phyloP scores from a whole-genome alignment of 305 asterid genomes.

The Fraxinus ornus region DNA sequence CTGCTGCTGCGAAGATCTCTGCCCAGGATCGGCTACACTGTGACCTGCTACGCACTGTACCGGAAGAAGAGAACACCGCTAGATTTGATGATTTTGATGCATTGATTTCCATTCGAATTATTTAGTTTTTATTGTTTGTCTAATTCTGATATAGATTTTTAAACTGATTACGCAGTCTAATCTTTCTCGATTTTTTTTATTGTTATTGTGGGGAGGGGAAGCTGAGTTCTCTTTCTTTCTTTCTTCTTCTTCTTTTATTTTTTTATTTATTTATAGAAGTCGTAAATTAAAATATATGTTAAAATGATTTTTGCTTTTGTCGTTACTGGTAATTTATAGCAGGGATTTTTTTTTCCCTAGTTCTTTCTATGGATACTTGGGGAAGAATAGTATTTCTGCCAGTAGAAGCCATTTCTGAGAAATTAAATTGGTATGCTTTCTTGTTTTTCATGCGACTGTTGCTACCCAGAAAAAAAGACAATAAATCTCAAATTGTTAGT shows the following conservation, averaged over 20 bases:
- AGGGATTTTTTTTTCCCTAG: background rate
- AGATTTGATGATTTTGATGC: conserved; percentile 6
- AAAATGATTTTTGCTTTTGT: background rate
- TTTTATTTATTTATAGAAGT: background rate
- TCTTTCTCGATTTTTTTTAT: background rate
- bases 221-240: background rate
- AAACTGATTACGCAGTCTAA: background rate
- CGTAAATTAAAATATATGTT: background rate
- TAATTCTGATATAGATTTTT: background rate
- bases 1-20: too few species aligned
- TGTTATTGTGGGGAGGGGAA: background rate
- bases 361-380: background rate
- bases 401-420: background rate
- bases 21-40: too few species aligned
- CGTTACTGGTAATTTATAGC: background rate
- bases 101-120: background rate
- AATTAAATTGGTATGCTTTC: background rate
- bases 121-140: background rate
- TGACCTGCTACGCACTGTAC: too few species aligned
- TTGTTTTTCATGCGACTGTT: background rate
- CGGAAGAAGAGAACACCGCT: too few species aligned
- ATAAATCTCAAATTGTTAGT: background rate
- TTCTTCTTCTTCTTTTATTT: too few species aligned
- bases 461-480: background rate
- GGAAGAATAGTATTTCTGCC: background rate